Conservation (phyloP, 2,329 filamentous ascomycete genomes). For the Colletotrichum higginsianum region DNA sequence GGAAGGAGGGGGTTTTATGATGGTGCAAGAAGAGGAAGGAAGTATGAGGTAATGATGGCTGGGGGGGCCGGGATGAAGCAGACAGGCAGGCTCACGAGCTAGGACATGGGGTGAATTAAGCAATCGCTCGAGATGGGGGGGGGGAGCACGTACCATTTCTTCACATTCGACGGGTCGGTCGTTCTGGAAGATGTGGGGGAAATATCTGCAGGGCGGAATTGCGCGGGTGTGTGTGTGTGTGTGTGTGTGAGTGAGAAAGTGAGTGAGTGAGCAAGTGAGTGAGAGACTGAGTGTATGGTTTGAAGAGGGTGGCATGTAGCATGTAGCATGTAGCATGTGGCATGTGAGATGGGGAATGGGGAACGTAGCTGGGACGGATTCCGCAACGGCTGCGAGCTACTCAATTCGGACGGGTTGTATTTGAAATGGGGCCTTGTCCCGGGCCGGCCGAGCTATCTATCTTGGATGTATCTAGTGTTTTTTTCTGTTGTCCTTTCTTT, state of each 20-base stretch:
- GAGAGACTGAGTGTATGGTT: too few relatives aligned
- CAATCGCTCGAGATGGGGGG: too few relatives aligned
- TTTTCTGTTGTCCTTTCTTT: neutral
- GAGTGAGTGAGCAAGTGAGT: too few relatives aligned
- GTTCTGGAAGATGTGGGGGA: conserved; percentile 16
- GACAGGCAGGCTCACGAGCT: conserved; percentile 7
- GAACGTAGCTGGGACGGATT: too few relatives aligned
- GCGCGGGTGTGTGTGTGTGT: neutral
- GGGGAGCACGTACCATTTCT: conserved; percentile 35
- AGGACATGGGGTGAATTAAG: too few relatives aligned
- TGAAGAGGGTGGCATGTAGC: too few relatives aligned
- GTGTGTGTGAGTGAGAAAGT: neutral
- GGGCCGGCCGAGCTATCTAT: conserved; percentile 21
- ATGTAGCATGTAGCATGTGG: too few relatives aligned
- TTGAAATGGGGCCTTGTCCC: neutral
- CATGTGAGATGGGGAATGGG: too few relatives aligned
- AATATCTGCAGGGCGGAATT: neutral
- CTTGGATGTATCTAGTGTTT: neutral
- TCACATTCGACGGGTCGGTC: conserved; percentile 10
- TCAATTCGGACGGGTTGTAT: too few relatives aligned
- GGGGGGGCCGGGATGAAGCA: conserved; percentile 17
- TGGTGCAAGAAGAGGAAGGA: too few relatives aligned
- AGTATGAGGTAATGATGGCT: conserved; percentile 20
- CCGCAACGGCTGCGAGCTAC: too few relatives aligned
- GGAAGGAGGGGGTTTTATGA: neutral